Conservation (phyloP, 2,329 filamentous ascomycete species). For the Fulvia fulva region DNA sequence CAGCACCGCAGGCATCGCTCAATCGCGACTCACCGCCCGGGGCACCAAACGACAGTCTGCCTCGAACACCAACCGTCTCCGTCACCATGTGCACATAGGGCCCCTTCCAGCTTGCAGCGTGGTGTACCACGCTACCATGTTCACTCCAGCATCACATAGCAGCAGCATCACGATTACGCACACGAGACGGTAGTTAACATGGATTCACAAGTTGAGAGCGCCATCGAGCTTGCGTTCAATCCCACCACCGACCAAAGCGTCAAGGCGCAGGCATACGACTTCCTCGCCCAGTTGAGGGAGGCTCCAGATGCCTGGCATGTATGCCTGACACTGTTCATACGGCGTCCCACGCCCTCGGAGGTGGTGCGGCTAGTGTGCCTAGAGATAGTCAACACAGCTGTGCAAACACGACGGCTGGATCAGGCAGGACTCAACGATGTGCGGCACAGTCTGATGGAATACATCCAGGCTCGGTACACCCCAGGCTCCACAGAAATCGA, state of each 20-base stretch:
- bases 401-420: slow-evolving; percentile 76
- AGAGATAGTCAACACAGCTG: slow-evolving; percentile 88
- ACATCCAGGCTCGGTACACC: slow-evolving; percentile 73
- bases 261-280: slow-evolving; percentile 79
- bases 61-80: not conserved
- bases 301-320: slow-evolving; percentile 87
- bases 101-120: slow-evolving; percentile 5
- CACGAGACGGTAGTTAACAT: slow-evolving; percentile 20
- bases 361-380: slow-evolving; percentile 84
- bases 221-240: slow-evolving; percentile 90
- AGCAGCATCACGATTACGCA: slow-evolving; percentile 2
- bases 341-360: slow-evolving; percentile 70
- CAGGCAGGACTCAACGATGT: slow-evolving; percentile 67
- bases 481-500: slow-evolving; percentile 57
- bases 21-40: slow-evolving; percentile 10
- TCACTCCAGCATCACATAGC: not conserved
- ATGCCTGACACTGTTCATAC: slow-evolving; percentile 80
- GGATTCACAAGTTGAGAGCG: slow-evolving; percentile 73
- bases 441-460: slow-evolving; percentile 75
- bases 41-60: not conserved
- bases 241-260: slow-evolving; percentile 69
- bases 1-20: not conserved
- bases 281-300: slow-evolving; percentile 69
- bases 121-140: slow-evolving; percentile 15
- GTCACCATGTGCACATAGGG: slow-evolving; percentile 6